Base-by-base conservation (phyloP, 1,284 basidiomycete genomes). In the Heterobasidion annosum region DNA sequence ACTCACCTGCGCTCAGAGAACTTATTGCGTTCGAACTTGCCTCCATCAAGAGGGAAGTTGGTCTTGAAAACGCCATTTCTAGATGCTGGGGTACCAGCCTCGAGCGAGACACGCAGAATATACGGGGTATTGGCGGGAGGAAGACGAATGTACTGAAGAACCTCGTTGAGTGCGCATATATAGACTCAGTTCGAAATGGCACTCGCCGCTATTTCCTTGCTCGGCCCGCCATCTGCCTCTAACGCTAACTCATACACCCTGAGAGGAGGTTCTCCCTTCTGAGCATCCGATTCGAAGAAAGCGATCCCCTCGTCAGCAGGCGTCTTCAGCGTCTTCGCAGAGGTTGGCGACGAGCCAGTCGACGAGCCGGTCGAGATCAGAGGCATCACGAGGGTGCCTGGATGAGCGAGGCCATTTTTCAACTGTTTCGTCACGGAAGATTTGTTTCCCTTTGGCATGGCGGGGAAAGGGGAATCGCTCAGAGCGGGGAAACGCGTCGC, bases 41-140 rank as follows among this genome's bases (percentile, higher is more conserved):
- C 90, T 15, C 93, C 94, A 61, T 98, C 88, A 6, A 97, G 77
- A 3, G 94, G 95, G 64, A 97, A 97, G 70, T 97, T 96, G 56
- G 91, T 94, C 74, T 87, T 93, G 68, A 98, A 89, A 2, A 92
- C 79, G 51, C 93, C 95, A 59, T 94, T 91, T 62, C 83, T 85
- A 2, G 91, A 83, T 7, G 91, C 91, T 1, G 89, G 84, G 0
- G 92, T 93, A 9, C 94, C 94, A 0, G 94, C 89, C 56, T 91
- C 89, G 53, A 98, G 77, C 9, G 88, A 87, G 48, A 98, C 88
- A 53, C 95, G 83, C 25, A 98, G 74, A 49, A 98, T 81, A 67
- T 97, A 98, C 2, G 95, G 93, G 16, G 72, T 74, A 63, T 84
- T 80, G n/a, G 94, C 91, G 10, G 95, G 91, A 8, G 94, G 94